A percentile compares a stretch with the other conserved stretches of the same genome.
These are phyloP conservation scores for Terana coerulea DNA, from an alignment of 768 basidiomycete genomes.

Conservation along the genomic window DNA sequence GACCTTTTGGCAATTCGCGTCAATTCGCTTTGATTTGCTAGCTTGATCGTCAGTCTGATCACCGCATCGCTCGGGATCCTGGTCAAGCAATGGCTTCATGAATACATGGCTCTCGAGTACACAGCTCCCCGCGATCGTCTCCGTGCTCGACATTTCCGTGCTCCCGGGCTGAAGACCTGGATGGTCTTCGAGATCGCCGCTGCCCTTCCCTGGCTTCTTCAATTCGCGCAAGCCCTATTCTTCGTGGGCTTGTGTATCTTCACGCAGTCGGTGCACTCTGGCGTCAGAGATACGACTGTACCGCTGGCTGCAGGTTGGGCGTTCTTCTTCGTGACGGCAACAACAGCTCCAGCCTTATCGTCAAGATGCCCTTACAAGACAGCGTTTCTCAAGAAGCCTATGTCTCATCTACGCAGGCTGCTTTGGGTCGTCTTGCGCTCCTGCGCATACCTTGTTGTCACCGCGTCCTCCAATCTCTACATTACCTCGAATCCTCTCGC, in stretches of 20 bases:
- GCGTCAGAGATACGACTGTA: not conserved
- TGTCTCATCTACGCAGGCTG: too few relatives aligned
- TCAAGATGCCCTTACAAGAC: constrained; percentile 9
- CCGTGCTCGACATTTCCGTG: not conserved
- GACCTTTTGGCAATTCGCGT: not conserved
- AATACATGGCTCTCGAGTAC: not conserved
- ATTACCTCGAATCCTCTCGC: too few relatives aligned
- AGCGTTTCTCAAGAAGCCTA: not conserved
- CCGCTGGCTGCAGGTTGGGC: not conserved
- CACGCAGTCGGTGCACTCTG: not conserved
- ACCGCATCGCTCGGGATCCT: not conserved
- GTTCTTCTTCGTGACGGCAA: not conserved
- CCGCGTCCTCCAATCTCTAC: too few relatives aligned
- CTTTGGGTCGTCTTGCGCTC: too few relatives aligned
- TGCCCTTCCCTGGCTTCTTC: not conserved
- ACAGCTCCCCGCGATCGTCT: not conserved
- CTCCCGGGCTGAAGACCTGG: not conserved
- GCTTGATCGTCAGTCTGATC: not conserved
- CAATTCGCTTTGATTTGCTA: not conserved
- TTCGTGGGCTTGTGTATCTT: constrained; percentile 1
- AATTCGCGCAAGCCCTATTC: not conserved
- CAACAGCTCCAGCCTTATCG: constrained; percentile 2
- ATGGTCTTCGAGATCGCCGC: constrained; percentile 2
- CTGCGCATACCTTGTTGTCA: too few relatives aligned
- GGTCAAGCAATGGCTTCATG: constrained; percentile 2